These are phyloP conservation scores for Juglanconis oblonga DNA, from an alignment of 2,329 filamentous ascomycete genomes.

Conservation along the genomic window DNA sequence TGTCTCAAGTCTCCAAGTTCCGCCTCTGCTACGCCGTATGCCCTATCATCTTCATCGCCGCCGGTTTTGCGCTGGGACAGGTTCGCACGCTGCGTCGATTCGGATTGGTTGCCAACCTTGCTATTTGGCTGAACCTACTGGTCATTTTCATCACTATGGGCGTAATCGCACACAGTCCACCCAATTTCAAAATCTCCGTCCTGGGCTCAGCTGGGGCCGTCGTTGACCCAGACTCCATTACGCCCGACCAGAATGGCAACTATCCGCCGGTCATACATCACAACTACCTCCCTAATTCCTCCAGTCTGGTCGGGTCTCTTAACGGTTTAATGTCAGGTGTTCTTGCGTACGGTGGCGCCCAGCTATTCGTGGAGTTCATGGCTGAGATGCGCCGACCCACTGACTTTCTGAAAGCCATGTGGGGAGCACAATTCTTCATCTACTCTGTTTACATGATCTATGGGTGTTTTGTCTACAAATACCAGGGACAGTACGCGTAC, in stretches of 20 bases:
- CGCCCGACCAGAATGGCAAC: constrained; percentile 30
- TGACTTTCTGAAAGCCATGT: constrained; percentile 41
- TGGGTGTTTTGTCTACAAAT: constrained; percentile 23
- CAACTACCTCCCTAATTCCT: constrained; percentile 37
- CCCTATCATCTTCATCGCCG: constrained; percentile 46
- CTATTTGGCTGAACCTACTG: constrained; percentile 54
- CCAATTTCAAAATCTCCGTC: constrained; percentile 40
- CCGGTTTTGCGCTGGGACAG: constrained; percentile 52
- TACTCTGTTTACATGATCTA: constrained; percentile 40
- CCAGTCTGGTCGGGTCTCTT: constrained; percentile 42
- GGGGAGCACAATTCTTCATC: constrained; percentile 38
- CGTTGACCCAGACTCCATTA: constrained; percentile 27
- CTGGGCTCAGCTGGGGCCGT: constrained; percentile 27
- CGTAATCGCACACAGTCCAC: constrained; percentile 44
- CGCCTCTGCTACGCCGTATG: constrained; percentile 52
- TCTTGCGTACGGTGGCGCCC: constrained; percentile 56
- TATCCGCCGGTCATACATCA: constrained; percentile 36
- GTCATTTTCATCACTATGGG: constrained; percentile 56
- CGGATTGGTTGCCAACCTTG: constrained; percentile 52
- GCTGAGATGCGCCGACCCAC: constrained; percentile 44
- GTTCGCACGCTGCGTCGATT: constrained; percentile 53
- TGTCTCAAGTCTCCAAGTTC: constrained; percentile 50
- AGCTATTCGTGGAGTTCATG: constrained; percentile 56
- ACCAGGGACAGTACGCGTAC: constrained; percentile 4
- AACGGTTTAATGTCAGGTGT: constrained; percentile 54